Evolutionary conservation across 208 protist species (phyloP).

Genomic region (Angomonas deanei): DNA sequence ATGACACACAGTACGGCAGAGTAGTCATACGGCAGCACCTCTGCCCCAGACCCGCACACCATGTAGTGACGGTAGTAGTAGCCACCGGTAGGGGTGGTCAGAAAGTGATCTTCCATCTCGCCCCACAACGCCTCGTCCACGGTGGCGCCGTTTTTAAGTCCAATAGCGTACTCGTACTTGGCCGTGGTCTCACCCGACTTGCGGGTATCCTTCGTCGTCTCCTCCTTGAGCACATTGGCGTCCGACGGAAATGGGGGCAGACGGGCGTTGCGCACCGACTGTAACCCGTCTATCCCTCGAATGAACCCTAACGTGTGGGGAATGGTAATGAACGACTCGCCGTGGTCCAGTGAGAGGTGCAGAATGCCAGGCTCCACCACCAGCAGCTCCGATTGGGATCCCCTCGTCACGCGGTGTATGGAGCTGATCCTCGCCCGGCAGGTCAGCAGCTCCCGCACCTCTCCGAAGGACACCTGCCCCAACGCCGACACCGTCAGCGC

Average conservation of each 20-base stretch:
- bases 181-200: neutral
- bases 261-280: slow-evolving; percentile 15
- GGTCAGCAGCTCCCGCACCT: slow-evolving; percentile 1
- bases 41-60: slow-evolving; percentile 36
- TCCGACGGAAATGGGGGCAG: slow-evolving; percentile 14
- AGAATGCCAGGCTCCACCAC: slow-evolving; percentile 41
- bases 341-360: slow-evolving; percentile 59
- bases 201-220: neutral
- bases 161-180: slow-evolving; percentile 20
- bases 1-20: slow-evolving; percentile 54
- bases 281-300: slow-evolving; percentile 28
- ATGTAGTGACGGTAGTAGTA: slow-evolving; percentile 34
- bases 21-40: slow-evolving; percentile 79
- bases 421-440: slow-evolving; percentile 11
- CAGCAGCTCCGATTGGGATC: slow-evolving; percentile 11
- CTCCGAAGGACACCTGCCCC: neutral
- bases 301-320: slow-evolving; percentile 58
- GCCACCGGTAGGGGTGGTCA: neutral
- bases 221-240: neutral
- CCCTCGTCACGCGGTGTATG: neutral
- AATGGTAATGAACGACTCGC: slow-evolving; percentile 40
- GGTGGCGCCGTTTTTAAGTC: neutral
- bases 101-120: neutral
- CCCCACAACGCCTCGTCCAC: slow-evolving; percentile 2
- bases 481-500: neutral